Base-by-base conservation (phyloP, 768 basidiomycete genomes). In the Mycena filopes region DNA sequence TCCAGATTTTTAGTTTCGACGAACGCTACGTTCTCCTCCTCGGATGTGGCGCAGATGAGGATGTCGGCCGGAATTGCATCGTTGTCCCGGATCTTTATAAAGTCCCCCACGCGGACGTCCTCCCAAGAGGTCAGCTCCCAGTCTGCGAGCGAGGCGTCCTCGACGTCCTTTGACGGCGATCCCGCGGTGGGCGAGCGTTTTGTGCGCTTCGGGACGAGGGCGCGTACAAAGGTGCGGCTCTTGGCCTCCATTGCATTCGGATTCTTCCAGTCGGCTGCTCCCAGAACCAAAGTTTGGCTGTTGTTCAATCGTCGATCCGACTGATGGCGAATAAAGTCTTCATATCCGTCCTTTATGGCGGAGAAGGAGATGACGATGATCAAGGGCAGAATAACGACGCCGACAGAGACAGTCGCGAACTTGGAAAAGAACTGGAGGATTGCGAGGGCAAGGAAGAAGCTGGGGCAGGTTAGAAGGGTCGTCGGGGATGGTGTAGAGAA, bases 1-100 rank as follows among this genome's bases (percentile, higher is more conserved):
- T 99, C 97, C 46, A 99, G 82, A 73, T 98, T 97, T 83, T 97
- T 98, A 29, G 96, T 97, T 83, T 98, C 96, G 59, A 97, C 88
- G 73, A 89, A 98, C 3, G 92, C 91, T 15, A 97, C 83, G 64
- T 96, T 94, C 76, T 96, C 95, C 23, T 96, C 94, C 76, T 96
- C 95, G 3, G 79, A 73, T 8, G 90, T 91, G 2, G 90, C 82
- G 75, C 90, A 91, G 60, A 92, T 86, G 67, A 90, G 83, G 68
- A 92, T 76, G 75, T 92, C 91, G 0, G 92, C 91, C 9, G 91
- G 91, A 50, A 93, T 83, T 18, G 83, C 78, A 67, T 92, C 88
- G 74, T 91, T 81, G 68, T 89, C 85, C 63, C 80, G 79, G 66
- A 93, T 83, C 73, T 88, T 89, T 75, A 98, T 88, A 70, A 95